Evolutionary conservation across 2,329 filamentous ascomycete genomes (phyloP).

Genomic region (Aspergillus costaricaensis): DNA sequence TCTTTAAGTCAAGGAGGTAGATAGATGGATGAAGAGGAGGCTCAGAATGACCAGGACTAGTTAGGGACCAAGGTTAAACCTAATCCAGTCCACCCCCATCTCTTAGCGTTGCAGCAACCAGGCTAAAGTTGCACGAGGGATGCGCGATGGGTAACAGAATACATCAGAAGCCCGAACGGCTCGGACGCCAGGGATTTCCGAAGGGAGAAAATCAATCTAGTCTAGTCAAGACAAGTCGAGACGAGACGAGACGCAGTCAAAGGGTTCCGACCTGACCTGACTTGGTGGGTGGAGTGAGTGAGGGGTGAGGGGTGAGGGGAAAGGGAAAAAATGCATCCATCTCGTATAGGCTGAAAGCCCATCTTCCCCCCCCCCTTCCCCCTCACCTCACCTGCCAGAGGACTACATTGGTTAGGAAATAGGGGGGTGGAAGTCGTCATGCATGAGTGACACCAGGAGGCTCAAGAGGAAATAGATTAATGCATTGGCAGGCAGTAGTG

Average conservation of each 20-base stretch:
- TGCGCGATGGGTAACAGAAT: no score
- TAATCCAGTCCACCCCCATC: no score
- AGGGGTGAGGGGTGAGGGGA: no score
- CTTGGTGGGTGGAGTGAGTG: constrained; percentile 3
- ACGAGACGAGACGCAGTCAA: neutral
- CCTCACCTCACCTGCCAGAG: neutral
- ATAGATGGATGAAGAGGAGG: neutral
- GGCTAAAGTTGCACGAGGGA: neutral
- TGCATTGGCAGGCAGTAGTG: neutral
- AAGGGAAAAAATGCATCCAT: no score
- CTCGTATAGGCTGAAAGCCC: constrained; percentile 15
- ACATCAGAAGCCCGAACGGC: neutral
- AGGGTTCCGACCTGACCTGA: neutral
- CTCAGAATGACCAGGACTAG: neutral
- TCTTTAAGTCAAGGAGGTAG: no score
- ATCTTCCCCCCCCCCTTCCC: neutral
- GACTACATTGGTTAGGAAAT: neutral
- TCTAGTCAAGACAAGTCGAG: no score
- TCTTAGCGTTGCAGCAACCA: constrained; percentile 1
- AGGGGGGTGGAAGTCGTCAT: constrained; percentile 7
- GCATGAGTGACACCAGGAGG: constrained; percentile 2
- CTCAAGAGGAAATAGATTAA: neutral
- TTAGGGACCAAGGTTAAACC: neutral
- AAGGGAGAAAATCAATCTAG: no score
- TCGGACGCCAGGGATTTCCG: neutral